Conservation (phyloP, 768 basidiomycete species). For the Porpolomopsis calyptriformis region DNA sequence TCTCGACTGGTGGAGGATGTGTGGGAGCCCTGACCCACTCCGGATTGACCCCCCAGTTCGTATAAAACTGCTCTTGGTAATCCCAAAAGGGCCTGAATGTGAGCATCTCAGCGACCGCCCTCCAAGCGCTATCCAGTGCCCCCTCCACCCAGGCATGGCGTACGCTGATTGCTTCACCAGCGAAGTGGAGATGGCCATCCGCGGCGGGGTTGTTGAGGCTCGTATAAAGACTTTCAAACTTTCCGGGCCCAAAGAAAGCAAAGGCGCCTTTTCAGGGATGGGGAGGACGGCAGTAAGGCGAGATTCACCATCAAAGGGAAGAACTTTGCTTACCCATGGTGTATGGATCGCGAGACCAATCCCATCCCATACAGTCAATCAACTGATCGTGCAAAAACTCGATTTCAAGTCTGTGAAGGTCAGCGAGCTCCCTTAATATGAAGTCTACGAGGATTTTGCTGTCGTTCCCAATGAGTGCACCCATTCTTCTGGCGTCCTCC, state of each 20-base stretch:
- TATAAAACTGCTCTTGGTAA: conserved; percentile 14
- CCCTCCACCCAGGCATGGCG: conserved; percentile 33
- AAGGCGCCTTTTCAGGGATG: too few species aligned
- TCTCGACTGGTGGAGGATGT: too few species aligned
- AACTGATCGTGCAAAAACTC: conserved; percentile 13
- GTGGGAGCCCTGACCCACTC: conserved; percentile 22
- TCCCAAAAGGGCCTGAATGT: not conserved
- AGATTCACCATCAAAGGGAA: conserved; percentile 2
- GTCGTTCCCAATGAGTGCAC: conserved; percentile 19
- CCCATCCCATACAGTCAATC: conserved; percentile 19
- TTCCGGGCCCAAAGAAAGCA: conserved; percentile 31
- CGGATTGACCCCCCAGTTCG: conserved; percentile 21
- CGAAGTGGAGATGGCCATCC: conserved; percentile 25
- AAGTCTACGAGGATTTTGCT: conserved; percentile 15
- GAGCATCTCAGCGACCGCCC: conserved; percentile 19
- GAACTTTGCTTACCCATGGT: conserved; percentile 23
- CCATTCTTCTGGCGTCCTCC: conserved; percentile 28
- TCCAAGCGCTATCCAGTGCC: conserved; percentile 27
- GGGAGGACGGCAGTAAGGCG: conserved; percentile 4
- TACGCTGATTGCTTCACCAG: conserved; percentile 28
- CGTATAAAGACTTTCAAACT: conserved; percentile 24
- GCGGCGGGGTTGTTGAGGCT: conserved; percentile 22
- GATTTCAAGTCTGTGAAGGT: conserved; percentile 17
- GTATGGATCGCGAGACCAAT: conserved; percentile 24
- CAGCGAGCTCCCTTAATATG: conserved; percentile 21